Conservation (phyloP, 2,329 filamentous ascomycete species). For the Colletotrichum lini region DNA sequence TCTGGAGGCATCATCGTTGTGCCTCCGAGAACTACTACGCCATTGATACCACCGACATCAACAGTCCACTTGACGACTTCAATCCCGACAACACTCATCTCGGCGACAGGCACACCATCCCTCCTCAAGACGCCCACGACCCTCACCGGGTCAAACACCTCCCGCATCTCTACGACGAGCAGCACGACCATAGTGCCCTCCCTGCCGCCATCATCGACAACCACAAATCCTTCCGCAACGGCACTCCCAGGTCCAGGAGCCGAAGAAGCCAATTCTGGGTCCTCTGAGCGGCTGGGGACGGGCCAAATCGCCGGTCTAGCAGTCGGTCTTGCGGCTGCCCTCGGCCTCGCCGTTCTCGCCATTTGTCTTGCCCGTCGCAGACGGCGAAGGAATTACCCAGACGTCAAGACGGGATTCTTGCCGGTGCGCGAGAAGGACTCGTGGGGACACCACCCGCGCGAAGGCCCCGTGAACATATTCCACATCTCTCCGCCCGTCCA, state of each 20-base stretch:
- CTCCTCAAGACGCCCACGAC: slow-evolving; percentile 33
- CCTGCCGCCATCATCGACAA: slow-evolving; percentile 26
- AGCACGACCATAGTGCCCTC: slow-evolving; percentile 22
- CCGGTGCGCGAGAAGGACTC: slow-evolving; percentile 56
- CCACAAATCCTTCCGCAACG: slow-evolving; percentile 24
- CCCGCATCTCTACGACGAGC: slow-evolving; percentile 36
- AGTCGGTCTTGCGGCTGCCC: slow-evolving; percentile 38
- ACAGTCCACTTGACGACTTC: slow-evolving; percentile 32
- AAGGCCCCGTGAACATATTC: slow-evolving; percentile 48
- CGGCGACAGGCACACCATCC: slow-evolving; percentile 27
- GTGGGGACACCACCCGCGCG: slow-evolving; percentile 47
- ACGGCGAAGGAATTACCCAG: slow-evolving; percentile 58
- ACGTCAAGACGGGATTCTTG: slow-evolving; percentile 56
- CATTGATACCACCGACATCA: slow-evolving; percentile 33
- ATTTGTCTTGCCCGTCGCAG: slow-evolving; percentile 61
- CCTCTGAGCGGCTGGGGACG: slow-evolving; percentile 34
- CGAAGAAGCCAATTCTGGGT: slow-evolving; percentile 26
- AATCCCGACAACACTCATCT: slow-evolving; percentile 34
- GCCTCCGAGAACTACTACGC: slow-evolving; percentile 37
- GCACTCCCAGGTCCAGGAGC: slow-evolving; percentile 30
- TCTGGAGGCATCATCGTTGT: slow-evolving; percentile 54
- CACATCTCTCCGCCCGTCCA: slow-evolving; percentile 60
- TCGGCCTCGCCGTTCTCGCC: slow-evolving; percentile 61
- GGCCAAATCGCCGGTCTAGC: slow-evolving; percentile 40
- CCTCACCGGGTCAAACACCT: slow-evolving; percentile 31